Percentiles rank a stretch among this genome's conserved stretches.
These are phyloP conservation scores for Tricholoma furcatifolium DNA, from an alignment of 768 basidiomycete genomes.

Conservation along the genomic window DNA sequence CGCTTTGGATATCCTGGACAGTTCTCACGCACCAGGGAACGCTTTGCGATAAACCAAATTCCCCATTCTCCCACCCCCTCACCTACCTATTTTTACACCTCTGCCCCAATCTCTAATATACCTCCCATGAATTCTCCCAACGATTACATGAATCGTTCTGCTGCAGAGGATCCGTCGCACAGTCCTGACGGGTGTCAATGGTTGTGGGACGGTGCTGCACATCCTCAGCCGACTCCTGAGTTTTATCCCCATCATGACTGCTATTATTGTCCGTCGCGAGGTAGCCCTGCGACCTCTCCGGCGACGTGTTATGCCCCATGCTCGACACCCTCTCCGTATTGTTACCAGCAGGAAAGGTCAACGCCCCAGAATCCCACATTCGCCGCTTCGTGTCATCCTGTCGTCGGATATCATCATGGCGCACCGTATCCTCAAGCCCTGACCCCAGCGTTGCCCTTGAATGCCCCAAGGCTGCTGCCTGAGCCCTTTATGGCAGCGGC, in stretches of 20 bases:
- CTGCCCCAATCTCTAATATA: constrained; percentile 24
- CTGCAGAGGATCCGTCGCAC: constrained; percentile 33
- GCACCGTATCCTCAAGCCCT: constrained; percentile 12
- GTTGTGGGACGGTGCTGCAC: constrained; percentile 15
- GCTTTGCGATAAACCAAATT: constrained; percentile 20
- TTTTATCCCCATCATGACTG: constrained; percentile 20
- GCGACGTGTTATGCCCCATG: constrained; percentile 14
- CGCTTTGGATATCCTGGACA: constrained; percentile 30
- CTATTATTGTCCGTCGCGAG: constrained; percentile 33
- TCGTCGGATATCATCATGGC: constrained; percentile 18
- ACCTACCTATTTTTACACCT: constrained; percentile 35
- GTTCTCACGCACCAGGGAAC: constrained; percentile 34
- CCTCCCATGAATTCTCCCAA: constrained; percentile 25
- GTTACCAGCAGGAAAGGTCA: constrained; percentile 7
- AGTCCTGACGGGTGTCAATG: constrained; percentile 25
- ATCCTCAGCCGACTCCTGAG: constrained; percentile 10
- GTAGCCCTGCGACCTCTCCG: constrained; percentile 6
- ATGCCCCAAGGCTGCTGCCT: constrained; percentile 22
- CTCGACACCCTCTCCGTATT: constrained; percentile 18
- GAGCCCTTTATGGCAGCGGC: constrained; percentile 25
- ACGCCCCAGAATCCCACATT: constrained; percentile 3
- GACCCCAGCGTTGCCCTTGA: constrained; percentile 5
- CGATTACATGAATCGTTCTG: neutral
- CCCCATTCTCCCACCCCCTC: constrained; percentile 23
- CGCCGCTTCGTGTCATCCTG: constrained; percentile 6